phyloP scores from a whole-genome alignment of 2,329 filamentous ascomycete genomes.

The Botrytis tulipae region DNA sequence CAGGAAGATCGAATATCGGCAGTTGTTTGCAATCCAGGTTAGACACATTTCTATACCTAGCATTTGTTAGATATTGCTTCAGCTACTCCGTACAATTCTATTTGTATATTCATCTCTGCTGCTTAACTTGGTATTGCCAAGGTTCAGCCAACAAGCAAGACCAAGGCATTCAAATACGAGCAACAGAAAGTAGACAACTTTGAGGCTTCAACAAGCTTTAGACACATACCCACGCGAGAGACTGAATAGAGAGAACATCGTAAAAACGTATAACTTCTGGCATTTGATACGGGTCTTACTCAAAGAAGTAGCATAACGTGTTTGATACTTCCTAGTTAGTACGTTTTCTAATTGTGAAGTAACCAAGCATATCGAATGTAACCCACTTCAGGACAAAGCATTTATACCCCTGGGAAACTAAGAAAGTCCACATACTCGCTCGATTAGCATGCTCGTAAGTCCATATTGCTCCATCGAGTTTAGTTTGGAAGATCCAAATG shows the following conservation, averaged over 20 bases:
- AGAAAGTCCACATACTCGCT: not conserved
- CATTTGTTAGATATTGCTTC: not conserved
- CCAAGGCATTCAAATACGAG: not conserved
- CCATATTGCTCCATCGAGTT: constrained; percentile 3
- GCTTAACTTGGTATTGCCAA: constrained; percentile 9
- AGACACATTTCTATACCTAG: not conserved
- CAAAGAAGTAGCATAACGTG: not conserved
- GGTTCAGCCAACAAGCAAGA: constrained; percentile 2
- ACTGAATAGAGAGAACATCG: not conserved
- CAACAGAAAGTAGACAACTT: not conserved
- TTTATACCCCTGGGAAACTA: not conserved
- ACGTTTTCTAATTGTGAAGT: not conserved
- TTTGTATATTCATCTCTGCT: not conserved
- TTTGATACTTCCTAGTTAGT: not conserved
- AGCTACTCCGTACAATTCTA: not conserved
- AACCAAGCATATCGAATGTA: not conserved
- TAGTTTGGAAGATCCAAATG: not conserved
- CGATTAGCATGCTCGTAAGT: not conserved
- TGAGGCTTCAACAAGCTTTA: constrained; percentile 9
- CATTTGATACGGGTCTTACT: not conserved
- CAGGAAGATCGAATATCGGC: not conserved
- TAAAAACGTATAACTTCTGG: not conserved
- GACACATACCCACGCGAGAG: not conserved
- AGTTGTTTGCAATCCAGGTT: not conserved
- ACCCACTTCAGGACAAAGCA: not conserved